phyloP scores from a whole-genome alignment of 345 rosid genomes.

The Pseudoturritis turrita region DNA sequence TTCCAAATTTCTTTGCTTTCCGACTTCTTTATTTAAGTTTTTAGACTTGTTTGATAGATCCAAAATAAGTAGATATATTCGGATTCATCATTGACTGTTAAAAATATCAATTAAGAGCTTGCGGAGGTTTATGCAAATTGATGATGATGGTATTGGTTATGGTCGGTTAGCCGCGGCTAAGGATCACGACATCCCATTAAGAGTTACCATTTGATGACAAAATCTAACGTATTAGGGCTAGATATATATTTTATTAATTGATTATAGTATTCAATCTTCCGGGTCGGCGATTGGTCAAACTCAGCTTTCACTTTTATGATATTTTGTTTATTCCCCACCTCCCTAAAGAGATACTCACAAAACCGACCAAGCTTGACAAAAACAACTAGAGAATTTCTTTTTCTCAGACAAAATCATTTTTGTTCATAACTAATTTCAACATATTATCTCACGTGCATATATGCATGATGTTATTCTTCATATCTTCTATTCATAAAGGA shows the following conservation, averaged over 20 bases:
- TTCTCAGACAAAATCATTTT: constrained; percentile 14
- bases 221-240: not conserved
- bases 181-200: constrained; percentile 16
- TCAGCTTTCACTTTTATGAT: constrained; percentile 19
- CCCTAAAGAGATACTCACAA: constrained; percentile 1
- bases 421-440: not conserved
- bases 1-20: too few species aligned
- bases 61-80: too few species aligned
- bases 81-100: too few species aligned
- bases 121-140: not conserved
- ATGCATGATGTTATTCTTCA: not conserved
- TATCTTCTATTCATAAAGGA: too few species aligned
- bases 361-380: constrained; percentile 28
- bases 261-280: not conserved
- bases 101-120: not conserved
- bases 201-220: constrained; percentile 13
- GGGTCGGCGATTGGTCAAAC: constrained; percentile 31
- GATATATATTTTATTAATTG: not conserved
- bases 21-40: too few species aligned
- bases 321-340: constrained; percentile 21
- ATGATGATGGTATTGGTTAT: constrained; percentile 2
- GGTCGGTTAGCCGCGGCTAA: constrained; percentile 34
- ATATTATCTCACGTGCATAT: constrained; percentile 12
- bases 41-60: too few species aligned
- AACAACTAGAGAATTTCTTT: not conserved